Evolutionary conservation across 805 yeast species (phyloP), one percentile per base, ranked within the genome.

Genomic region (Barnettozyma salicaria): DNA sequence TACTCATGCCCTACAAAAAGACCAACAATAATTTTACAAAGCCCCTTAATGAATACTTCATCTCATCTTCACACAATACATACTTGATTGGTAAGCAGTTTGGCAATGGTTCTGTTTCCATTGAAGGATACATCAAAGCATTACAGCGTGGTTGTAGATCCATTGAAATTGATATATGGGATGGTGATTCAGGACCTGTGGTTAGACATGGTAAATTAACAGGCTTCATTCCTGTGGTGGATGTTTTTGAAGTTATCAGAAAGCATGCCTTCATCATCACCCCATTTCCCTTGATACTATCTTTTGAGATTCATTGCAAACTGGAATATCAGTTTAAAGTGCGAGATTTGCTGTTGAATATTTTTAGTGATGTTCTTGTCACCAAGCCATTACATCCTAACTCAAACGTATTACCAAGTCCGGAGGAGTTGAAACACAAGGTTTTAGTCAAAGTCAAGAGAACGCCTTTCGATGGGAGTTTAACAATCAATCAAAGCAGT

Each of bases 121-220:
- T 87, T 2, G 97, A 90, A 53, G 94, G 94, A 0, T 92, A 92
- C 49, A 78, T 87, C 13, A 74, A 82, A 34, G 92, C 86, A 0
- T 63, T 92, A 33, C 96, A 88, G 55, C 73, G 88, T 37, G 97
- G 98, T 1, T 92, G 97, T 51, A 68, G 96, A 30, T 89, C 96
- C 44, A 68, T 92, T n/a, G 99, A 92, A 53, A 77, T 92, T 27
- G 99, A 92, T 58, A 68, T 92, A 16, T 92, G 98, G 98, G 96
- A 90, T 62, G 84, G 80, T 17, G 78, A 73, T 23, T 59, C 61
- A 10, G 89, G 81, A 0, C 98, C 98, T 0, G 74, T 85, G 0
- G 96, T 92, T 0, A 81, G 83, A 20, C 99, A 92, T 59, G 98
- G 98, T 0, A 76, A 95, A 0, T 74, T 92, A 44, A 86, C 97